These are phyloP conservation scores for Penicillium crystallinum DNA, from an alignment of 495 filamentous ascomycete species.

Conservation along the genomic window DNA sequence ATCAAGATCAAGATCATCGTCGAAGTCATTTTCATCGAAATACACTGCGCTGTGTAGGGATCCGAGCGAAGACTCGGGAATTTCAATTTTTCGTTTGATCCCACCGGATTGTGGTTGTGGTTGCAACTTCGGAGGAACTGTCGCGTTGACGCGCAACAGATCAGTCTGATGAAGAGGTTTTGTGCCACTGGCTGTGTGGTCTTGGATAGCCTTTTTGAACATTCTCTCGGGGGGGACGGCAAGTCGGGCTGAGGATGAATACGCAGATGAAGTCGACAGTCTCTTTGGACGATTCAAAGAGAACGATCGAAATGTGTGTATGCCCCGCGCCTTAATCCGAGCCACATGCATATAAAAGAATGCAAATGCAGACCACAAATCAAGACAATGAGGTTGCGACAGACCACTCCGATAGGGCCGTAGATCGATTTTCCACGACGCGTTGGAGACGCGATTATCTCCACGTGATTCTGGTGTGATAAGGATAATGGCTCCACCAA, in stretches of 20 bases:
- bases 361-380: constrained; percentile 2
- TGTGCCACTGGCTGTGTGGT: constrained; percentile 29
- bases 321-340: constrained; percentile 10
- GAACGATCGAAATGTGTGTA: constrained; percentile 17
- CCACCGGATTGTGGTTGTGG: constrained; percentile 30
- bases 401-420: neutral
- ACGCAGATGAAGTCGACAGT: constrained; percentile 18
- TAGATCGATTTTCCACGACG: constrained; percentile 9
- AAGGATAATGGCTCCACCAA: constrained; percentile 7
- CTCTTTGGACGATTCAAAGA: constrained; percentile 21
- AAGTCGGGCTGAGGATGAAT: constrained; percentile 23
- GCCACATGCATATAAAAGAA: constrained; percentile 34
- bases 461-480: constrained; percentile 26
- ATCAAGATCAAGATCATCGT: constrained; percentile 47
- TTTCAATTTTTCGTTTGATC: constrained; percentile 43
- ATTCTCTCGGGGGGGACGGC: constrained; percentile 22
- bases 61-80: constrained; percentile 33
- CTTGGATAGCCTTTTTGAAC: constrained; percentile 43
- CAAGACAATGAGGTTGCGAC: neutral
- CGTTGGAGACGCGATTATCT: constrained; percentile 22
- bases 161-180: constrained; percentile 36
- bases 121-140: constrained; percentile 15
- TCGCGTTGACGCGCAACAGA: constrained; percentile 22
- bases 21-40: constrained; percentile 54
- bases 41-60: constrained; percentile 44